Base-by-base conservation (phyloP, 2,329 filamentous ascomycete genomes). In the Zasmidium cellare region DNA sequence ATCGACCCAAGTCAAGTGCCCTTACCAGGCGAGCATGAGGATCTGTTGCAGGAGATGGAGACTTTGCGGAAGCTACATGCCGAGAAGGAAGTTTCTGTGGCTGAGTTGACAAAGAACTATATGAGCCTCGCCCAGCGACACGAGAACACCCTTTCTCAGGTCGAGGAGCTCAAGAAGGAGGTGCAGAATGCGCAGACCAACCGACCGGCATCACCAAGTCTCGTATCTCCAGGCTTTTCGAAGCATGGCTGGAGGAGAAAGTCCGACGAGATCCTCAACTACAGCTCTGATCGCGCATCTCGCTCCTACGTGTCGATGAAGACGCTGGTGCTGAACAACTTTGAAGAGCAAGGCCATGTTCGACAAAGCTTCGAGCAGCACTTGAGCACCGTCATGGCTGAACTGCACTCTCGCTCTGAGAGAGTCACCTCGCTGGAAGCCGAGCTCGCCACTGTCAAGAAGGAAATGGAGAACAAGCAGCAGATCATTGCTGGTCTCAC, bases 401-500 rank as follows among this genome's bases (percentile, higher is more conserved):
- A 99, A 72, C 81, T 99, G 31, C 89, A 96, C 64, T 82, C 82
- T 9, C 87, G 92, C 45, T 92, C 92, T 41, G 92, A 97, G 73
- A 87, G 92, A 24, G 92, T 97, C 53, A 90, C 96, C 70, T 87
- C 92, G 67, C 81, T 99, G 14, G 94, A 99, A 74, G 86, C 87
- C 5, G 93, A 96, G 66, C 84, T 97, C 56, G 80, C 87, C 23
- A 87, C 86, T 3, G 85, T 92, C 20, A 94, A 91, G 79, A 96
- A 92, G 78, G 94, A 99, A 74, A 96, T 97, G 88, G 94, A 99
- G 71, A 87, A 85, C 62, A 99, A 99, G 83, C 92, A 93, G 80
- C 90, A 91, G 25, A 92, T 99, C 71, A 97, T 99, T 67, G 91
- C 91, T 25, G 94, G 94, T 6, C 81, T 99, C 62, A 96, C 94